Evolutionary conservation across 2,329 filamentous ascomycete species (phyloP), one percentile per base, ranked within the genome.

Genomic region (Helotiales sp.): DNA sequence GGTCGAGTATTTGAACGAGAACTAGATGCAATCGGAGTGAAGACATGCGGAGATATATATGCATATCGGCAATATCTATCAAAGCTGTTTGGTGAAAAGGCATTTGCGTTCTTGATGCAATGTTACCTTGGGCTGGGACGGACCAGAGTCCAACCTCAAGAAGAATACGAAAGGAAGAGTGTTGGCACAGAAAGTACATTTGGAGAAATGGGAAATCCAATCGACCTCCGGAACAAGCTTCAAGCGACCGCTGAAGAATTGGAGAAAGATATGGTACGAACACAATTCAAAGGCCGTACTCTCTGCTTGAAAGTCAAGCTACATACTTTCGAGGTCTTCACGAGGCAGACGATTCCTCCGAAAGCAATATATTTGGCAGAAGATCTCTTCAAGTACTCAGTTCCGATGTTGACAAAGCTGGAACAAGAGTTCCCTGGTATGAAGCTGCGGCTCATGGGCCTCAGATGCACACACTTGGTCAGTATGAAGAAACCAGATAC

Each of bases 101-200:
- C 93, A 0, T 96, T 91, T 68, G 88, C 92, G 26, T 99, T 98
- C 71, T 82, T 99, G 10, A 86, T 97, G 68, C 87, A 90, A 68
- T 93, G 91, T 74, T 91, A 96, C 72, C 85, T 98, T 0, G 96
- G 96, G 0, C 84, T 98, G 0, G 96, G 96, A 0, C 85, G 94
- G 34, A 98, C 95, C 0, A 87, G 86, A 49, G 87, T 98, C 3
- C 91, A 95, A 67, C 95, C 94, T 0, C 91, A 92, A 0, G 93
- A 96, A 74, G 93, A 95, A 65, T 93, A 93, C 72, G 93, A 97
- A 77, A 87, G 96, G 17, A 98, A 98, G 78, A 96, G 93, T 71
- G 91, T 98, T 0, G 95, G 96, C 20, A 97, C 94, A 0, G 96
- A 99, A 79, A 91, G 91, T 69, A 98, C 95, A 0, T 99, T 99